phyloP scores from a whole-genome alignment of 2,329 filamentous ascomycete species.

The Microdochium bolleyi region DNA sequence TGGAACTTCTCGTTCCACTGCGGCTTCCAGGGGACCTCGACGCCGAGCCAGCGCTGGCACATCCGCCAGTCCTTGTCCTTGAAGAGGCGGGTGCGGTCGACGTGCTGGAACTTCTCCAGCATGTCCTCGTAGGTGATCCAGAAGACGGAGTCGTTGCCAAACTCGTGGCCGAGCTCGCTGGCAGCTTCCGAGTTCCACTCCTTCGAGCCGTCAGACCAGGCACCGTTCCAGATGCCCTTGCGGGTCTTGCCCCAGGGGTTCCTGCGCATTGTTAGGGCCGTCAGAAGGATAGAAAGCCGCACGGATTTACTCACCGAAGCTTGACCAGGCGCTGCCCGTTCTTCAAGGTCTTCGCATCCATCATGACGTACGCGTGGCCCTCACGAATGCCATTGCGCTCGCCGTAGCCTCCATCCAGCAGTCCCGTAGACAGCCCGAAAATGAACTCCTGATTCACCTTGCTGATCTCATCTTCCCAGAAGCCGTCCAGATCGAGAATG shows the following conservation, averaged over 20 bases:
- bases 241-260: constrained; percentile 54
- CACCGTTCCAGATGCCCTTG: constrained; percentile 51
- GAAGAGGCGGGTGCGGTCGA: constrained; percentile 57
- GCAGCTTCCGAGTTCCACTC: constrained; percentile 54
- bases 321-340: constrained; percentile 47
- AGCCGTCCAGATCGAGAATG: constrained; percentile 70
- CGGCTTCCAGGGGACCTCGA: constrained; percentile 54
- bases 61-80: constrained; percentile 49
- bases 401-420: constrained; percentile 55
- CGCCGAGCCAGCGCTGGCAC: constrained; percentile 51
- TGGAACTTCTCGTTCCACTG: constrained; percentile 56
- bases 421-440: constrained; percentile 61
- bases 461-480: constrained; percentile 76
- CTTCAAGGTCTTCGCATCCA: constrained; percentile 45
- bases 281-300: background rate
- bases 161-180: constrained; percentile 48
- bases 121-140: constrained; percentile 58
- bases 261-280: constrained; percentile 14
- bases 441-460: constrained; percentile 75
- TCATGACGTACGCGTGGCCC: constrained; percentile 52
- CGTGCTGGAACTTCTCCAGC: constrained; percentile 51
- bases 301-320: constrained; percentile 26
- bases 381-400: constrained; percentile 50
- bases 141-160: constrained; percentile 55
- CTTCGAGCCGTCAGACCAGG: constrained; percentile 52